Conservation (phyloP, 1,284 basidiomycete species). For the Sanguinoderma infundibulare region DNA sequence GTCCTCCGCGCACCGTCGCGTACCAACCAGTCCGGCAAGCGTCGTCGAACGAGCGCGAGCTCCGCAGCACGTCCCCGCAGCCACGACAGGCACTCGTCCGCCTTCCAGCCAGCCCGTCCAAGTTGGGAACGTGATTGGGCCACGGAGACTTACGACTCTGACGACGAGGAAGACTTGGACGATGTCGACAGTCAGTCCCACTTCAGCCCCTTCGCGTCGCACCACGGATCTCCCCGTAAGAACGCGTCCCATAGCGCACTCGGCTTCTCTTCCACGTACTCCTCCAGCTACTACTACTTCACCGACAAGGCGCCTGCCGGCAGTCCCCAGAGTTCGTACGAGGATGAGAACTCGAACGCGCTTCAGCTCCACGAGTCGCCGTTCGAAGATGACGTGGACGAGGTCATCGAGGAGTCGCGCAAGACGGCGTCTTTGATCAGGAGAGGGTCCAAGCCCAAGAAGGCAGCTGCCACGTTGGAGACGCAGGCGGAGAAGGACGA, state of each 20-base stretch:
- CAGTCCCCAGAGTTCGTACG: constrained; percentile 31
- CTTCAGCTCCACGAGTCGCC: constrained; percentile 29
- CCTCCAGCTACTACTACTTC: constrained; percentile 28
- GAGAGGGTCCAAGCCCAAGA: constrained; percentile 24
- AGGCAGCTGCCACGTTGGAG: constrained; percentile 14
- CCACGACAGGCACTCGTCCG: constrained; percentile 33
- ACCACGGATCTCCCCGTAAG: constrained; percentile 25
- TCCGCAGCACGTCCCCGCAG: constrained; percentile 26
- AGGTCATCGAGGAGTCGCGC: constrained; percentile 22
- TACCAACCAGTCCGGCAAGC: constrained; percentile 16
- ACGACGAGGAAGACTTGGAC: constrained; percentile 41
- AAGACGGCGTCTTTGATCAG: constrained; percentile 20
- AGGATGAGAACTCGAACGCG: constrained; percentile 29
- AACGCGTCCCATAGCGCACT: constrained; percentile 23
- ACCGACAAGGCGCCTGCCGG: constrained; percentile 27
- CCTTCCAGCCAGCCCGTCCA: constrained; percentile 28
- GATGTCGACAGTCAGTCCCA: constrained; percentile 34
- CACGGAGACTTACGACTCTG: constrained; percentile 30
- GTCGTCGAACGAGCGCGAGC: constrained; percentile 29
- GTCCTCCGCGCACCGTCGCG: constrained; percentile 37
- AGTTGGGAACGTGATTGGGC: constrained; percentile 40
- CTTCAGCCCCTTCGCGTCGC: constrained; percentile 31
- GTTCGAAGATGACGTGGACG: constrained; percentile 28
- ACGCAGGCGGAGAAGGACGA: constrained; percentile 16
- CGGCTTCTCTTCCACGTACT: constrained; percentile 20